Conservation (phyloP, 768 basidiomycete species). For the Phlebiopsis flavidoalba region DNA sequence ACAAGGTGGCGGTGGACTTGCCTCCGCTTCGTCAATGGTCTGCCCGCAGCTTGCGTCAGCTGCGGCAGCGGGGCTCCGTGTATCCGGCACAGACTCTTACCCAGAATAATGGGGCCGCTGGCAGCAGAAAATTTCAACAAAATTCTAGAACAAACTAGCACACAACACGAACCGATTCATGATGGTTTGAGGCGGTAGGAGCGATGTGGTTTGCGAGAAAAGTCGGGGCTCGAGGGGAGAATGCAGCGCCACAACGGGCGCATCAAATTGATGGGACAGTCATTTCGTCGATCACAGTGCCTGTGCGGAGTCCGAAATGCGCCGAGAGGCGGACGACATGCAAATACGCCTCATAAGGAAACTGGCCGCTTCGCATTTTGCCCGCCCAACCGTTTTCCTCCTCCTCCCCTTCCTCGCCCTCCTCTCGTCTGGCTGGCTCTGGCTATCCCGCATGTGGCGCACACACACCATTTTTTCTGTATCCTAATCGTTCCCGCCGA, state of each 20-base stretch:
- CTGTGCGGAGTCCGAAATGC: constrained; percentile 4
- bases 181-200: too few relatives aligned
- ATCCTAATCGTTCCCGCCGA: not conserved
- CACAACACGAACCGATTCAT: not conserved
- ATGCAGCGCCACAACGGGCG: not conserved
- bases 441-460: not conserved
- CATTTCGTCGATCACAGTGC: not conserved
- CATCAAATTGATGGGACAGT: not conserved
- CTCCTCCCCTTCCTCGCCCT: not conserved
- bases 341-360: not conserved
- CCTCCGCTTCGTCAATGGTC: constrained; percentile 24
- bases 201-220: not conserved
- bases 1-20: not conserved
- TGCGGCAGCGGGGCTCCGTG: not conserved
- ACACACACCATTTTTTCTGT: not conserved
- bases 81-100: not conserved
- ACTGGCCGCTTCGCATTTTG: not conserved
- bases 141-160: too few relatives aligned
- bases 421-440: not conserved
- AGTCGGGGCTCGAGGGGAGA: not conserved
- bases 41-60: constrained; percentile 2
- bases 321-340: constrained; percentile 3
- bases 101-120: constrained; percentile 8
- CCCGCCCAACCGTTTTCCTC: not conserved
- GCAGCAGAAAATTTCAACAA: not conserved